Base-by-base conservation (phyloP, 2,329 filamentous ascomycete species). In the Cladophialophora yegresii region DNA sequence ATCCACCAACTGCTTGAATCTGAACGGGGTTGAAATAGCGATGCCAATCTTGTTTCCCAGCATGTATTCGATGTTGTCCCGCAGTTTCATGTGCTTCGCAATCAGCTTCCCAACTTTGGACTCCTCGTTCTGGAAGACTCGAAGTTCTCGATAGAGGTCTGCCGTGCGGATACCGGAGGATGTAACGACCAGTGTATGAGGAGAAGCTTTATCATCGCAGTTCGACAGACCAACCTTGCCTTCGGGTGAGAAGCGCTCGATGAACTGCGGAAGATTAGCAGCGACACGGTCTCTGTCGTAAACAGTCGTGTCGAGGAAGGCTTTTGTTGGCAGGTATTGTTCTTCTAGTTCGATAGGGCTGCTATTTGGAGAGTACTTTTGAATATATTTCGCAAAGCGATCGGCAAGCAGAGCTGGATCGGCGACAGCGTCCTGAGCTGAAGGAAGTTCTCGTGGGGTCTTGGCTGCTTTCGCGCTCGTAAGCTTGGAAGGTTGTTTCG, bases 41-140 rank as follows among this genome's bases (percentile, higher is more conserved):
- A 98, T 90, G 30, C 92, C 91, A 12, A 92, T 91, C 81, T 82
- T 83, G 58, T 81, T 81, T 67, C 82, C 84, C 72, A 89, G 84
- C 49, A 96, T 85, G 74, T 90, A 90, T 64, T 89, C 83, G 58
- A 93, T 86, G 36, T 93, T 90, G 72, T 98, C 93, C 59, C 91
- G 86, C 10, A 99, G 78, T 79, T 99, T 99, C 81, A 99, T 96
- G 76, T 99, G 95, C 77, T 99, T 99, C 33, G 95, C 93, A 77
- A 99, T 99, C 74, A 99, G 81, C 77, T 99, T 99, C 1, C 91
- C 90, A 1, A 99, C 88, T 53, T 86, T 84, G 56, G 84, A 87
- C 8, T 91, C 87, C 75, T 95, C 50, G 20, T 36, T 67, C 43
- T 62, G 64, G 55, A 71, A 68, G 43, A 63, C 53, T 23, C 65